Evolutionary conservation across 768 basidiomycete species (phyloP).

Genomic region (Phanerochaete carnosa): DNA sequence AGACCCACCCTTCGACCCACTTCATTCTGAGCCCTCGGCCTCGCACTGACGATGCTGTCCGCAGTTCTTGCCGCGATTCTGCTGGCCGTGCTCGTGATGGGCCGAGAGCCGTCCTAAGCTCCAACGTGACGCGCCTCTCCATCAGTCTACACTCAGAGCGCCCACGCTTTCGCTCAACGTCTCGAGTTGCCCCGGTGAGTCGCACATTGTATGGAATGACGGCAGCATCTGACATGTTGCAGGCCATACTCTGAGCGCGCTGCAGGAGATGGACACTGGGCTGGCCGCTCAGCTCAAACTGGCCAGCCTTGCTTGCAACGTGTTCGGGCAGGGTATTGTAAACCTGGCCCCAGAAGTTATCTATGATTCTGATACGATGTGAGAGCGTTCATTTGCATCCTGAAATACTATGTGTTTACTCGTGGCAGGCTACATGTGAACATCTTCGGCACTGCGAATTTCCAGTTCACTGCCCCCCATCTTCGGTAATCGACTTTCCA

Average conservation of each 20-base stretch:
- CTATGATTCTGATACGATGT: slow-evolving; percentile 50
- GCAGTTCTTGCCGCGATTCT: background rate
- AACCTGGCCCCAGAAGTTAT: slow-evolving; percentile 61
- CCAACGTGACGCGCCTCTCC: background rate
- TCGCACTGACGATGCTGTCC: too few species aligned
- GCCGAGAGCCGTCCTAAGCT: slow-evolving; percentile 6
- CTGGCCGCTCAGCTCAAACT: slow-evolving; percentile 55
- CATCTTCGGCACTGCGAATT: too few species aligned
- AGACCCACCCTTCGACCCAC: too few species aligned
- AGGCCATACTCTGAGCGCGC: slow-evolving; percentile 55
- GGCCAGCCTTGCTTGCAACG: slow-evolving; percentile 56
- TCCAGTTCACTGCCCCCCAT: too few species aligned
- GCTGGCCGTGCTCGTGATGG: background rate
- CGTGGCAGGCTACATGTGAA: too few species aligned
- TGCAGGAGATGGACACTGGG: slow-evolving; percentile 43
- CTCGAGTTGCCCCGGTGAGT: slow-evolving; percentile 25
- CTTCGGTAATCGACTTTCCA: too few species aligned
- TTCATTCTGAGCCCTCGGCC: too few species aligned
- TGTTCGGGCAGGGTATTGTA: slow-evolving; percentile 57
- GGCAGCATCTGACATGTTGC: background rate
- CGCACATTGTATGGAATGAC: background rate
- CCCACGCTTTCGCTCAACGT: slow-evolving; percentile 22
- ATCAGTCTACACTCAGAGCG: background rate
- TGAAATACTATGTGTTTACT: too few species aligned
- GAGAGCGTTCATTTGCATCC: background rate